phyloP scores from a whole-genome alignment of 345 rosid species.

The Odontarrhena argentea region DNA sequence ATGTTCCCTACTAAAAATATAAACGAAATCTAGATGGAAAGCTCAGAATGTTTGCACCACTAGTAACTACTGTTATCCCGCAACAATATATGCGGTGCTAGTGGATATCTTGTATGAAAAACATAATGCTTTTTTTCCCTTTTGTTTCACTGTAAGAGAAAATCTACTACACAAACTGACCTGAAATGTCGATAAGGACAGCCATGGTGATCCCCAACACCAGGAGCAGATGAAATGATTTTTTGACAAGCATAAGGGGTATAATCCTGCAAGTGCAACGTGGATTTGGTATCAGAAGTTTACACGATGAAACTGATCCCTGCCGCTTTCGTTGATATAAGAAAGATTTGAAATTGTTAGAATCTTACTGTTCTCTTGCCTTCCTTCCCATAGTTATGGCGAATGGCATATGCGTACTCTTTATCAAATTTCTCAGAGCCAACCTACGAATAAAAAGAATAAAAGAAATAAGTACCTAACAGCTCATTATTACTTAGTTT shows the following conservation, averaged over 20 bases:
- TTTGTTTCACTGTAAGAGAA: background rate
- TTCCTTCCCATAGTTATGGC: slow-evolving; percentile 91
- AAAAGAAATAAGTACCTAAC: background rate
- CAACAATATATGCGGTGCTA: background rate
- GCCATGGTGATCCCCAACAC: slow-evolving; percentile 89
- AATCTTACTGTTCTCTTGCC: slow-evolving; percentile 87
- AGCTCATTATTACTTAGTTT: slow-evolving; percentile 3
- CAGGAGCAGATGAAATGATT: slow-evolving; percentile 73
- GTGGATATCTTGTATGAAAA: background rate
- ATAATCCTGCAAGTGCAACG: slow-evolving; percentile 69
- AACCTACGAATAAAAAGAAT: slow-evolving; percentile 49
- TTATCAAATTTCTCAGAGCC: slow-evolving; percentile 90
- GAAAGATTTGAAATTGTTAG: background rate
- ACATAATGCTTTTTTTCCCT: background rate
- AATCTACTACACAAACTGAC: slow-evolving; percentile 40
- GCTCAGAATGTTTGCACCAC: background rate
- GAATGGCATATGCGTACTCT: slow-evolving; percentile 85
- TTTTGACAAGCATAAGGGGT: slow-evolving; percentile 95
- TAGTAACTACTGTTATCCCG: slow-evolving; percentile 7
- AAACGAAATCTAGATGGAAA: background rate
- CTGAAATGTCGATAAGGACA: slow-evolving; percentile 97
- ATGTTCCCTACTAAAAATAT: background rate
- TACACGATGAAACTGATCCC: background rate
- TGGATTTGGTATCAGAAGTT: slow-evolving; percentile 19
- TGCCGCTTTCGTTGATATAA: background rate